Evolutionary conservation across 306 rosid genomes (phyloP).

Genomic region (Rosa lucieae): DNA sequence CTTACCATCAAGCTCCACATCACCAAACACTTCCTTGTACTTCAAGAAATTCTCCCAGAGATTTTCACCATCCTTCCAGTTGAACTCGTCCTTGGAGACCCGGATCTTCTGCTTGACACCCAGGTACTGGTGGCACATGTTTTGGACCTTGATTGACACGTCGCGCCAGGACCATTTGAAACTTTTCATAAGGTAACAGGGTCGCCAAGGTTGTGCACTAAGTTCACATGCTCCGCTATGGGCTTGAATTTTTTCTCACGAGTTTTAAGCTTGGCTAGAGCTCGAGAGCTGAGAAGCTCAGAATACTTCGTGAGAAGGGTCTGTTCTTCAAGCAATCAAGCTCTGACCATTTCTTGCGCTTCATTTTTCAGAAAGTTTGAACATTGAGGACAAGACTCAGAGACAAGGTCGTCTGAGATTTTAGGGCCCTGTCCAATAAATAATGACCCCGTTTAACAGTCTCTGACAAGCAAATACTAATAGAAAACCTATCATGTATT

Average conservation of each 20-base stretch:
- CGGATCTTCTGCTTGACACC: conserved; percentile 95
- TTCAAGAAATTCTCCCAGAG: conserved; percentile 90
- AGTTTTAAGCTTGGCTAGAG: conserved; percentile 71
- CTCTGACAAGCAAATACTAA: not conserved
- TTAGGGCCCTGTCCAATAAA: conserved; percentile 13
- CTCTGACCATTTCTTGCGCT: conserved; percentile 98
- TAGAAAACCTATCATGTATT: not conserved
- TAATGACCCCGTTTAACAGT: not conserved
- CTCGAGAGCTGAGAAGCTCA: conserved; percentile 64
- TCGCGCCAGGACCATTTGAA: conserved; percentile 98
- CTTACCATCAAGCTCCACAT: conserved; percentile 30
- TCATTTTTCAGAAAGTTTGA: conserved; percentile 53
- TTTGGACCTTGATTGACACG: conserved; percentile 94
- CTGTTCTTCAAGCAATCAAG: conserved; percentile 71
- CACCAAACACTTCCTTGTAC: conserved; percentile 87
- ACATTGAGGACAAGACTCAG: too few relatives aligned
- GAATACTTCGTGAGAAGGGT: conserved; percentile 72
- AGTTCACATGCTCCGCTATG: conserved; percentile 82
- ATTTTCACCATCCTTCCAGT: conserved; percentile 85
- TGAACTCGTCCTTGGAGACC: conserved; percentile 57
- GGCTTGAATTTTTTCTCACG: conserved; percentile 98
- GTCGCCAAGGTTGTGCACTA: conserved; percentile 61
- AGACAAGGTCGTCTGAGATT: too few relatives aligned
- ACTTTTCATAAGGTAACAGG: conserved; percentile 50
- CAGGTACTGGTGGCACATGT: conserved; percentile 95